Evolutionary conservation across 2,329 filamentous ascomycete species (phyloP).

Genomic region (Aspergillus carbonarius): DNA sequence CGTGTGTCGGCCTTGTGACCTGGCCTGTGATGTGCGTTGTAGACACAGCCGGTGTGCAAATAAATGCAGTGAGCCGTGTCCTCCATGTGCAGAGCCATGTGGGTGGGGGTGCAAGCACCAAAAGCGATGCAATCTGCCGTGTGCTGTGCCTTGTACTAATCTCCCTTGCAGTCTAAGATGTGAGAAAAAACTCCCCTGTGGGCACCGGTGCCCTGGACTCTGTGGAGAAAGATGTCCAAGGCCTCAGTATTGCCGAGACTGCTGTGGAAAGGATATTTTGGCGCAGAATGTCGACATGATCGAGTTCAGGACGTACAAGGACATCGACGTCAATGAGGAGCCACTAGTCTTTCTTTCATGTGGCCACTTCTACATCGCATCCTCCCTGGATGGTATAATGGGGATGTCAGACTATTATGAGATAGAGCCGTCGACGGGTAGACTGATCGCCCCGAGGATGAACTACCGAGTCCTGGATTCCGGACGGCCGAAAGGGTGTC

Average conservation of each 20-base stretch:
- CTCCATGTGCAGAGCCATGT: conserved; percentile 17
- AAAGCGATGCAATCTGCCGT: conserved; percentile 15
- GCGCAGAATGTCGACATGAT: conserved; percentile 8
- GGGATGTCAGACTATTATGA: conserved; percentile 9
- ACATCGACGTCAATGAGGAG: conserved; percentile 11
- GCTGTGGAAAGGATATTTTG: neutral
- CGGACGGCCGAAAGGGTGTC: conserved; percentile 5
- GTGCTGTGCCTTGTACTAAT: conserved; percentile 17
- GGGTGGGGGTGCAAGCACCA: conserved; percentile 16
- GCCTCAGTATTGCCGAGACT: conserved; percentile 7
- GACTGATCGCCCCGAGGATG: neutral
- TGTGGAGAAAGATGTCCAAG: conserved; percentile 20
- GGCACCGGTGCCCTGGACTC: conserved; percentile 18
- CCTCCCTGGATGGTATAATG: conserved; percentile 12
- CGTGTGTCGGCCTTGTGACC: neutral
- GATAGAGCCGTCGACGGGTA: neutral
- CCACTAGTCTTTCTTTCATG: conserved; percentile 15
- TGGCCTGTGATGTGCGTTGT: conserved; percentile 14
- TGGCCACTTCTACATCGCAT: conserved; percentile 15
- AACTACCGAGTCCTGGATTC: neutral
- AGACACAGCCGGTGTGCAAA: conserved; percentile 11
- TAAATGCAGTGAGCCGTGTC: conserved; percentile 16
- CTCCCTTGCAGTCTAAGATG: conserved; percentile 17
- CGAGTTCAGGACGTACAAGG: conserved; percentile 4
- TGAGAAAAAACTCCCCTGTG: conserved; percentile 12